Evolutionary conservation across 169 alveolate genomes (phyloP).

Genomic region (Plasmodium cynomolgi): DNA sequence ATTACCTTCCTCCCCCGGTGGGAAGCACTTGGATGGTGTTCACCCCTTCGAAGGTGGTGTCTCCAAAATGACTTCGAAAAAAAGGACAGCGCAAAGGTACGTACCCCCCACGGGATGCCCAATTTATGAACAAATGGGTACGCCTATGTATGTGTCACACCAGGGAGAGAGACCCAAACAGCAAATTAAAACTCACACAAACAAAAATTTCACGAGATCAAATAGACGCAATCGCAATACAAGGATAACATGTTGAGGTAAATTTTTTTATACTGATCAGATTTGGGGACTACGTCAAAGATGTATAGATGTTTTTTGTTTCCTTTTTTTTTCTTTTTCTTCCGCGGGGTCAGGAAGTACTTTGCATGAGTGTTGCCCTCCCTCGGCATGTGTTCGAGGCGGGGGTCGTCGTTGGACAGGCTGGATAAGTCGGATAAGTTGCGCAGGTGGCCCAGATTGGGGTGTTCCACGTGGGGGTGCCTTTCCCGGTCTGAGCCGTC

Average conservation of each 20-base stretch:
- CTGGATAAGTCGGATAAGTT: not conserved
- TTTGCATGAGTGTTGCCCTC: not conserved
- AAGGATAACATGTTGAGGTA: slow-evolving; percentile 25
- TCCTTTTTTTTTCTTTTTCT: slow-evolving; percentile 7
- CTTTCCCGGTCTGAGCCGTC: not conserved
- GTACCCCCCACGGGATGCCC: not conserved
- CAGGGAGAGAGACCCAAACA: not conserved
- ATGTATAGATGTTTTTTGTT: slow-evolving; percentile 2
- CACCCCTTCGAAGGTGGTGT: not conserved
- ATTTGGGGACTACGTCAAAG: slow-evolving; percentile 46
- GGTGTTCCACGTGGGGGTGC: not conserved
- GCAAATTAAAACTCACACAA: not conserved
- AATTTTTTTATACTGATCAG: slow-evolving; percentile 27
- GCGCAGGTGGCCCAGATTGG: not conserved
- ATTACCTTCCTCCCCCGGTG: not conserved
- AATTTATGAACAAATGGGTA: not conserved
- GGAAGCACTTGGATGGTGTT: not conserved
- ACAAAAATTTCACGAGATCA: slow-evolving; percentile 9
- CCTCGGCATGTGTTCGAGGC: not conserved
- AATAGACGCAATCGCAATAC: slow-evolving; percentile 1
- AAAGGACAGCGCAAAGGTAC: not conserved
- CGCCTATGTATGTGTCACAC: not conserved
- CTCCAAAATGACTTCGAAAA: not conserved
- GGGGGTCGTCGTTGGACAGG: not conserved
- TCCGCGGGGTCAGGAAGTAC: not conserved